A percentile compares a stretch with the other conserved stretches of the same genome.
Conservation (phyloP, 495 filamentous ascomycete species). For the Apiosordaria backusii region DNA sequence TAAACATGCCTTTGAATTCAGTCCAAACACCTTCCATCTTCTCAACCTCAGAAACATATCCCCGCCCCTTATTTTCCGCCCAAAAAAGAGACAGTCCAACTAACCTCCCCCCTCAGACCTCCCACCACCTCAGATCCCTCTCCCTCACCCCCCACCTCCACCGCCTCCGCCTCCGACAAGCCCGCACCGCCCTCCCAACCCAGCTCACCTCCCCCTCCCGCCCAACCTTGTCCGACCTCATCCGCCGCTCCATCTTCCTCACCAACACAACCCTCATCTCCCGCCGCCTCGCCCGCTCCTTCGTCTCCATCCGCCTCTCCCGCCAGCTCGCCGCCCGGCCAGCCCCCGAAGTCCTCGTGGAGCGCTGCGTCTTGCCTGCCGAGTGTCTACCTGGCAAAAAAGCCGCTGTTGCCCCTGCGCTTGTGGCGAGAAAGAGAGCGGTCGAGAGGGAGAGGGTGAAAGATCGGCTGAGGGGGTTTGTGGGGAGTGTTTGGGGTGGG, state of each 20-base stretch:
- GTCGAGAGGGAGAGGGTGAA: slow-evolving; percentile 56
- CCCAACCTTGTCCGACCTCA: slow-evolving; percentile 51
- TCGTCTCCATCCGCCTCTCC: slow-evolving; percentile 49
- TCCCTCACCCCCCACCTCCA: slow-evolving; percentile 55
- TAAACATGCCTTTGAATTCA: too few relatives aligned
- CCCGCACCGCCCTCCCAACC: slow-evolving; percentile 44
- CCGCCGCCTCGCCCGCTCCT: slow-evolving; percentile 47
- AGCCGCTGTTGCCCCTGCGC: slow-evolving; percentile 24
- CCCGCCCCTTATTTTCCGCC: too few relatives aligned
- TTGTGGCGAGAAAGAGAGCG: slow-evolving; percentile 43
- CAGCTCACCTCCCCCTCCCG: slow-evolving; percentile 48
- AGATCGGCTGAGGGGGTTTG: slow-evolving; percentile 50
- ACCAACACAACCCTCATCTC: slow-evolving; percentile 53
- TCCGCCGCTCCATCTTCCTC: slow-evolving; percentile 55
- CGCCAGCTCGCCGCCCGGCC: slow-evolving; percentile 43
- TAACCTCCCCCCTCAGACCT: slow-evolving; percentile 40
- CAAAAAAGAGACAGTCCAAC: too few relatives aligned
- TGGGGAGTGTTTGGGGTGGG: slow-evolving; percentile 44
- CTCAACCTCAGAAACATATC: too few relatives aligned
- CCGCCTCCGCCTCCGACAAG: slow-evolving; percentile 49
- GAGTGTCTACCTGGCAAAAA: slow-evolving; percentile 39
- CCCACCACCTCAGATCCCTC: slow-evolving; percentile 53
- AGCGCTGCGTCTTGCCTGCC: slow-evolving; percentile 43
- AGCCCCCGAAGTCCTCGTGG: slow-evolving; percentile 41
- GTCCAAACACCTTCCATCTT: too few relatives aligned